Evolutionary conservation across 352 stramenopile genomes (phyloP), one percentile per base, ranked within the genome.

Genomic region (Globisporangium yorkense): DNA sequence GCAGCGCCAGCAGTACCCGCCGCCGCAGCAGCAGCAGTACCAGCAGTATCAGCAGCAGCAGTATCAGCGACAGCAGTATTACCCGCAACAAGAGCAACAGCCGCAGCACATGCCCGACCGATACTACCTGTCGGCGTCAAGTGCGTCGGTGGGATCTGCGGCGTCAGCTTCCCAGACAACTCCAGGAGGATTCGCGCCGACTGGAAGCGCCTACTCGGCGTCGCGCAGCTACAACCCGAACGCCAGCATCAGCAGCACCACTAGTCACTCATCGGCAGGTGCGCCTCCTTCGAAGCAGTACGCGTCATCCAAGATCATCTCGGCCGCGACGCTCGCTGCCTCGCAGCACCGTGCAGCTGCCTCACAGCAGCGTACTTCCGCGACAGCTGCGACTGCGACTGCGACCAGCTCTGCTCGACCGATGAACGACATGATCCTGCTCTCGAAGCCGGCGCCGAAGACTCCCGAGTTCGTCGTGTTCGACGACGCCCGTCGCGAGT

Each of bases 381-480:
- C 41, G 20, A 24, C 40, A 49, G 16, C 33, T 29, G 16, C 56
- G 47, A 3, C 33, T 51, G 47, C 21, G 31, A 27, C 35, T 44
- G 39, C 51, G 18, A 46, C 15, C n/a, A 18, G 41, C 16, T 9
- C 41, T 12, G 16, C 41, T 3, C 16, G 5, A 5, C 41, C 41
- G 15, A 20, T 24, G 16, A 65, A 61, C 58, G 65, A 72, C 49
- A 72, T 72, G 65, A 72, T 79, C 41, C 52, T 72, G 47, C 59
- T 75, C 24, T 54, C 56, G 16, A 46, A 56, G 2, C 29, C 37
- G 10, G 51, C 49, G 31, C 63, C 56, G 4, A 46, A 24, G 21
- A 37, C 57, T 5, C 65, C 64, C 33, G 63, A 80, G 43, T 87
- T 87, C 58, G 67, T 82, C 21, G 67, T 75, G 21, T 87, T 87